Evolutionary conservation across 768 basidiomycete genomes (phyloP), one percentile per base, ranked within the genome.

Genomic region (Sistotremastrum suecicum): DNA sequence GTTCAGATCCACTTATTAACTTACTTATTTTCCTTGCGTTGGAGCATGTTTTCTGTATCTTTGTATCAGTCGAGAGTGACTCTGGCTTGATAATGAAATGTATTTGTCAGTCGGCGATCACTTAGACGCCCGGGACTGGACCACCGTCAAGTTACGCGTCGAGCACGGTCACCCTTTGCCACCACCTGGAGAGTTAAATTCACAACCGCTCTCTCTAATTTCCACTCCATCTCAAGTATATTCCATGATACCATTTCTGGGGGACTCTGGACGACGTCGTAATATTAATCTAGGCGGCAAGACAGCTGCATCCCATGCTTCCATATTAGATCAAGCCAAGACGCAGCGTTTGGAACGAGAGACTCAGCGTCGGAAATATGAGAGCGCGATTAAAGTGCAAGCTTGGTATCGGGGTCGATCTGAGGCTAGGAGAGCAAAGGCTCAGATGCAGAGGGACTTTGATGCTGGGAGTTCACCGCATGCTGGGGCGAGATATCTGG

Each of bases 231-330:
- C 20, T 20, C 20, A 20, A 20, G 20, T 20, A 20, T 20, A 20
- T 20, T 20, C 47, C n/a, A 67, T 66, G 62, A 56, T 69, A 45
- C 68, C 70, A 10, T 42, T 76, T 39, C 75, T 78, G 52, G 70
- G 67, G 35, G 66, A 69, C 53, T 71, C 78, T 43, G 62, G 64
- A 39, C 59, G 64, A 41, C 68, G 75, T 46, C 72, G 79, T 39
- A 69, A 72, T 53, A 88, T 88, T 52, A 87, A 88, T 57, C 71
- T 88, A 12, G 86, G 86, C 10, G 86, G 86, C 2, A 60, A 72
- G 1, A 70, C 67, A 0, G 69, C 67, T 2, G 54, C 75, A 5
- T 71, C 74, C 0, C 72, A 78, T 37, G 61, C 69, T 9, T 63
- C 71, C 34, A 71, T 89, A 55, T 64, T 87, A 41, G 69, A 73